phyloP scores from a whole-genome alignment of 148 eudicot species.

The Linanthus parryae region DNA sequence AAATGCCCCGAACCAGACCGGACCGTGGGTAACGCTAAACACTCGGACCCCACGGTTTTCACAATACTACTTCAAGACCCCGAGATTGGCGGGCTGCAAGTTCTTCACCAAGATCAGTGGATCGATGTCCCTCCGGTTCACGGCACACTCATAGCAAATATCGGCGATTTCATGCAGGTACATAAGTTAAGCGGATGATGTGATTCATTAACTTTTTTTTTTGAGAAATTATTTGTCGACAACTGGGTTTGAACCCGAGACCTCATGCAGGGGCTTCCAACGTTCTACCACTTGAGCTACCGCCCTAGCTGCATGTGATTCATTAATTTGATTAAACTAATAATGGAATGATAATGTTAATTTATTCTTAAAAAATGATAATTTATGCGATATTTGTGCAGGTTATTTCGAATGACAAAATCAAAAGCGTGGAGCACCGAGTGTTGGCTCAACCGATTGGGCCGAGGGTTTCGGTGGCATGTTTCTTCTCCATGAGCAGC shows the following conservation, averaged over 20 bases:
- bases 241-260: too few relatives aligned
- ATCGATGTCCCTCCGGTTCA: conserved; percentile 44
- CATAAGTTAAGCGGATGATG: too few relatives aligned
- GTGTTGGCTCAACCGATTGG: conserved; percentile 45
- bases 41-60: conserved; percentile 56
- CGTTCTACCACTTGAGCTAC: too few relatives aligned
- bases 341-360: too few relatives aligned
- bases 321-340: too few relatives aligned
- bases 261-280: too few relatives aligned
- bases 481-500: conserved; percentile 41
- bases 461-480: conserved; percentile 52
- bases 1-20: conserved; percentile 66
- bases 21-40: conserved; percentile 48
- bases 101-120: conserved; percentile 45
- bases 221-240: too few relatives aligned
- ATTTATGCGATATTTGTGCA: not conserved
- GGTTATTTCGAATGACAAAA: conserved; percentile 48
- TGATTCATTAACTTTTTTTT: too few relatives aligned
- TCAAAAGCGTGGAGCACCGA: conserved; percentile 56
- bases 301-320: too few relatives aligned
- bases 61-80: conserved; percentile 50
- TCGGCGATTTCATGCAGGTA: conserved; percentile 67
- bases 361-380: too few relatives aligned
- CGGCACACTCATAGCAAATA: conserved; percentile 61
- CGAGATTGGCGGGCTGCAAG: conserved; percentile 53